phyloP scores from a whole-genome alignment of 352 stramenopile genomes.

The Pythium chondricola region DNA sequence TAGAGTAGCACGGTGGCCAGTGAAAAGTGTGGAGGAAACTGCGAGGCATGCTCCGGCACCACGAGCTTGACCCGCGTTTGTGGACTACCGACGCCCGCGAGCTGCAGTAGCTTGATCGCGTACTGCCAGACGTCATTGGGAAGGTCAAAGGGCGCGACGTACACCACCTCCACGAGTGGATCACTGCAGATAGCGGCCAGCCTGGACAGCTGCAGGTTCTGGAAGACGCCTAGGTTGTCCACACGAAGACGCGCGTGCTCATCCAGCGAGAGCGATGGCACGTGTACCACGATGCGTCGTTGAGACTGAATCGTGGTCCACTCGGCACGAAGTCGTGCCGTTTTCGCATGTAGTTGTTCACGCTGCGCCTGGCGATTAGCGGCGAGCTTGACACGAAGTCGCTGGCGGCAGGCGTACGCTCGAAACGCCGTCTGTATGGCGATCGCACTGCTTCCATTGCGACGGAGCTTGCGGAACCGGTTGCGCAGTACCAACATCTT shows the following conservation, averaged over 20 bases:
- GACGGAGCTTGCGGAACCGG: conserved; percentile 35
- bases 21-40: conserved; percentile 80
- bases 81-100: conserved; percentile 57
- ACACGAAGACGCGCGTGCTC: conserved; percentile 55
- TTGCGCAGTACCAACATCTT: conserved; percentile 52
- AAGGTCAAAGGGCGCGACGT: conserved; percentile 80
- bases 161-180: conserved; percentile 81
- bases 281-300: conserved; percentile 68
- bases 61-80: conserved; percentile 70
- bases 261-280: conserved; percentile 75
- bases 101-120: conserved; percentile 78
- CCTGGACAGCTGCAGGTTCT: conserved; percentile 81
- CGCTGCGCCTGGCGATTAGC: conserved; percentile 29
- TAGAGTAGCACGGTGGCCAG: conserved; percentile 78
- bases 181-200: conserved; percentile 69
- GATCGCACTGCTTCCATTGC: conserved; percentile 33
- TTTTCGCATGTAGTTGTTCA: conserved; percentile 36
- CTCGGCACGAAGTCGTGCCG: conserved; percentile 36
- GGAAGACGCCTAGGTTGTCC: conserved; percentile 61
- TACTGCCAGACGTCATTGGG: conserved; percentile 73
- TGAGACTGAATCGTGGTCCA: conserved; percentile 45
- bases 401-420: conserved; percentile 33
- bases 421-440: conserved; percentile 63
- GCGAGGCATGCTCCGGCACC: conserved; percentile 70
- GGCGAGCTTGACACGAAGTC: conserved; percentile 33